Percentiles rank a stretch among this genome's conserved stretches.
Evolutionary conservation across 306 rosid genomes (phyloP).

Genomic region (Adenanthera pavonina): DNA sequence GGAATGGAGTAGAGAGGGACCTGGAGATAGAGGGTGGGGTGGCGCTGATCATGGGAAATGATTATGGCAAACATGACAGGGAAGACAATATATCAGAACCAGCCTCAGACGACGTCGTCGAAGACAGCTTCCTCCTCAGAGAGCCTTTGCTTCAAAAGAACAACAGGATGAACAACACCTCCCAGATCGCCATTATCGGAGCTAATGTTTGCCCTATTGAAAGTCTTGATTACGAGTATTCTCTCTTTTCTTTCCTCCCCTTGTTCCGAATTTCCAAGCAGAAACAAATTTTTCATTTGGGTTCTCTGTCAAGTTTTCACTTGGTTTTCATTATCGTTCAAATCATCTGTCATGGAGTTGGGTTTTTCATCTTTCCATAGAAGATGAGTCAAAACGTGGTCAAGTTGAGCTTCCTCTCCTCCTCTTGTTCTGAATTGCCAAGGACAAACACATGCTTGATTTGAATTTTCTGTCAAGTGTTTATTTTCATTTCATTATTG

Average conservation of each 20-base stretch:
- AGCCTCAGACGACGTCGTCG: not conserved
- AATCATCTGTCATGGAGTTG: not conserved
- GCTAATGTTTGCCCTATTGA: constrained; percentile 76
- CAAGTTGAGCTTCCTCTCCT: not conserved
- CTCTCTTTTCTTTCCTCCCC: not conserved
- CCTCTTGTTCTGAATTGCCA: not conserved
- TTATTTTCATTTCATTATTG: not conserved
- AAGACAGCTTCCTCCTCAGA: constrained; percentile 27
- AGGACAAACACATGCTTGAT: not conserved
- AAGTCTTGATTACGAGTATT: constrained; percentile 82
- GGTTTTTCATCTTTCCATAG: not conserved
- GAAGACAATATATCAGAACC: not conserved
- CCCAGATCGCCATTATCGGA: constrained; percentile 80
- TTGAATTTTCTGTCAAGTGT: not conserved
- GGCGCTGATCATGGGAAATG: not conserved
- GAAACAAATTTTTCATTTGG: not conserved
- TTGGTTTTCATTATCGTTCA: not conserved
- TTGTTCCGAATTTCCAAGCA: not conserved
- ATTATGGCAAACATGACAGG: constrained; percentile 3
- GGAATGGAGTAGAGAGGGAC: constrained; percentile 3
- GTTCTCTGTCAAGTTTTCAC: not conserved
- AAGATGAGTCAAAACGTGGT: not conserved
- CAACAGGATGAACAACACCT: constrained; percentile 60
- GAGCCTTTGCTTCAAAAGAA: constrained; percentile 54
- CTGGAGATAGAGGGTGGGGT: constrained; percentile 7